Evolutionary conservation across 2,329 filamentous ascomycete species (phyloP).

Genomic region (Colletotrichum lindemuthianum): DNA sequence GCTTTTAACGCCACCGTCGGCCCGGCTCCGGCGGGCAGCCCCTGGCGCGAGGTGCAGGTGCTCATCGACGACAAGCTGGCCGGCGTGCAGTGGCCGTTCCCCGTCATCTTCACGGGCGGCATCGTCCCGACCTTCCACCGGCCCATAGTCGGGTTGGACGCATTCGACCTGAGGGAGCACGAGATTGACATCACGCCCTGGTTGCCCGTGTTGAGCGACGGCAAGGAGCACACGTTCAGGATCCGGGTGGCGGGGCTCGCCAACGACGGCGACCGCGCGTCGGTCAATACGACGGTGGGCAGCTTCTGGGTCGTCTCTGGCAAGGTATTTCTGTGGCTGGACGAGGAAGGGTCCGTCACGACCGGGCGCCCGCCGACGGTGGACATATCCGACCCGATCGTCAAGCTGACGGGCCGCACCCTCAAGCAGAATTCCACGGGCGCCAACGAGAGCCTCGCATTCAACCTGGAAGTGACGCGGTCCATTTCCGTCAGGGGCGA

Average conservation of each 20-base stretch:
- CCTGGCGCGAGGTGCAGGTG: constrained; percentile 82
- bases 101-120: constrained; percentile 84
- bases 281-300: constrained; percentile 65
- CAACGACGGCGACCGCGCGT: constrained; percentile 59
- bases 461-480: constrained; percentile 66
- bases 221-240: constrained; percentile 71
- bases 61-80: constrained; percentile 77
- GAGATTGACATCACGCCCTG: constrained; percentile 86
- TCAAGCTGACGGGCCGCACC: constrained; percentile 61
- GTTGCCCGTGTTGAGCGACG: constrained; percentile 75
- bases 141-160: constrained; percentile 80
- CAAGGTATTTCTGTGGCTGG: constrained; percentile 83
- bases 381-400: constrained; percentile 49
- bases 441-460: constrained; percentile 68
- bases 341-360: constrained; percentile 60
- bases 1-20: constrained; percentile 68
- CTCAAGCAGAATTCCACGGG: constrained; percentile 56
- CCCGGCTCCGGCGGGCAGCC: constrained; percentile 72
- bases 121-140: constrained; percentile 81
- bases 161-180: constrained; percentile 81
- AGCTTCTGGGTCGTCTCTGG: constrained; percentile 80
- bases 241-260: constrained; percentile 74
- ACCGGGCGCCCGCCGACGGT: constrained; percentile 55
- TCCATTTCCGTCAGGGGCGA: constrained; percentile 62
- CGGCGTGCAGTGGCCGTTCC: constrained; percentile 84